These are phyloP conservation scores for Kodamaea arcana DNA, from an alignment of 1,139 yeast genomes.

Conservation along the genomic window DNA sequence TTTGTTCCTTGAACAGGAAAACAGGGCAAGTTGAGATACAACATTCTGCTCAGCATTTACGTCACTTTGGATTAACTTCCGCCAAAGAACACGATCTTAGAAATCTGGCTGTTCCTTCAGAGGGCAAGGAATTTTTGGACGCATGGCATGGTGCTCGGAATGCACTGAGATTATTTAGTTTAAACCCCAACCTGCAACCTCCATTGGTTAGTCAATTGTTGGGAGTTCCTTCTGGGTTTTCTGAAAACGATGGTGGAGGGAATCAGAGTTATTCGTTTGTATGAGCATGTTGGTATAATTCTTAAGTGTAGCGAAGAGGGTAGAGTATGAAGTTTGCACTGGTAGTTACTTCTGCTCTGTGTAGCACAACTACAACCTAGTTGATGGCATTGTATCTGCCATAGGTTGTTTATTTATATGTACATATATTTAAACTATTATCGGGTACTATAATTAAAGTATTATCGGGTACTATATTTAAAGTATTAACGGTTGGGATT, in stretches of 20 bases:
- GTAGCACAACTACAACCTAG: too few relatives aligned
- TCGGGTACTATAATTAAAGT: too few relatives aligned
- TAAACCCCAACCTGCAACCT: constrained; percentile 8
- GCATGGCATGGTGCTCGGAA: constrained; percentile 6
- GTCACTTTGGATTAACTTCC: constrained; percentile 6
- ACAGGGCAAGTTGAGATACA: constrained; percentile 24
- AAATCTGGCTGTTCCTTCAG: constrained; percentile 3
- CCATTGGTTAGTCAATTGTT: constrained; percentile 7
- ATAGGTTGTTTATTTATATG: too few relatives aligned
- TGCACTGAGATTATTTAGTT: background rate
- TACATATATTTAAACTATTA: too few relatives aligned
- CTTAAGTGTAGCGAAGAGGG: too few relatives aligned
- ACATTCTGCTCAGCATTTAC: constrained; percentile 11
- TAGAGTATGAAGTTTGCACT: too few relatives aligned
- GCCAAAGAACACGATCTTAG: constrained; percentile 3
- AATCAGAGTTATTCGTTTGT: constrained; percentile 9
- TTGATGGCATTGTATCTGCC: too few relatives aligned
- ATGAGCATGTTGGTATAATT: too few relatives aligned
- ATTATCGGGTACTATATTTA: too few relatives aligned
- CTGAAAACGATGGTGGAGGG: background rate
- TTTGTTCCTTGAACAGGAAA: constrained; percentile 32
- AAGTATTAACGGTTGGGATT: too few relatives aligned
- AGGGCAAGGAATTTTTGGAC: constrained; percentile 5
- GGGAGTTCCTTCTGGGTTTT: constrained; percentile 5
- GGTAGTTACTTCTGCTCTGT: too few relatives aligned